Conservation (phyloP, 192 early-diverging fungal genomes). For the Umbelopsis sp. region DNA sequence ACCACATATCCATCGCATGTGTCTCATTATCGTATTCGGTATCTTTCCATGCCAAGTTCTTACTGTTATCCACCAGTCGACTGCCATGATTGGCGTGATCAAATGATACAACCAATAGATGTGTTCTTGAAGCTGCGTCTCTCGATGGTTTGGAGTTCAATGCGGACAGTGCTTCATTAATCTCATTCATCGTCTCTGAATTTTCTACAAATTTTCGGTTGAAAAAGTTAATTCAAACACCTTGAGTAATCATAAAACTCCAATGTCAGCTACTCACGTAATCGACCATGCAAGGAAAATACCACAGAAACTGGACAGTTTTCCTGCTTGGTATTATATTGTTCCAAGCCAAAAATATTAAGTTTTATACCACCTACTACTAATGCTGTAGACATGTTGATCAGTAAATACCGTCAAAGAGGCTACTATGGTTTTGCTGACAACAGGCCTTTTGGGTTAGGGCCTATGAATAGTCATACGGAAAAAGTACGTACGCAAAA, state of each 20-base stretch:
- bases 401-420: too few species aligned
- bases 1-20: constrained; percentile 55
- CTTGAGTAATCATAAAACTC: neutral
- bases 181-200: neutral
- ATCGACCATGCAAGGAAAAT: constrained; percentile 37
- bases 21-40: constrained; percentile 31
- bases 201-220: neutral
- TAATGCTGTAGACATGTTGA: neutral
- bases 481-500: too few species aligned
- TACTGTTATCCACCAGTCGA: constrained; percentile 30
- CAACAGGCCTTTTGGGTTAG: too few species aligned
- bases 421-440: too few species aligned
- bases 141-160: neutral
- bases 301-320: constrained; percentile 24
- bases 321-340: constrained; percentile 18
- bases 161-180: neutral
- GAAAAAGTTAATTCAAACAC: neutral
- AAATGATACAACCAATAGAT: constrained; percentile 47
- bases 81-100: constrained; percentile 60
- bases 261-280: constrained; percentile 20
- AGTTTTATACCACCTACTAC: constrained; percentile 21
- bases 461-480: too few species aligned
- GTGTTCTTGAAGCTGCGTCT: neutral
- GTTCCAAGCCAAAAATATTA: constrained; percentile 30
- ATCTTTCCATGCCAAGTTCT: constrained; percentile 44